A percentile compares a stretch with the other conserved stretches of the same genome.
phyloP scores from a whole-genome alignment of 208 protist genomes.

The Phytomonas francai region DNA sequence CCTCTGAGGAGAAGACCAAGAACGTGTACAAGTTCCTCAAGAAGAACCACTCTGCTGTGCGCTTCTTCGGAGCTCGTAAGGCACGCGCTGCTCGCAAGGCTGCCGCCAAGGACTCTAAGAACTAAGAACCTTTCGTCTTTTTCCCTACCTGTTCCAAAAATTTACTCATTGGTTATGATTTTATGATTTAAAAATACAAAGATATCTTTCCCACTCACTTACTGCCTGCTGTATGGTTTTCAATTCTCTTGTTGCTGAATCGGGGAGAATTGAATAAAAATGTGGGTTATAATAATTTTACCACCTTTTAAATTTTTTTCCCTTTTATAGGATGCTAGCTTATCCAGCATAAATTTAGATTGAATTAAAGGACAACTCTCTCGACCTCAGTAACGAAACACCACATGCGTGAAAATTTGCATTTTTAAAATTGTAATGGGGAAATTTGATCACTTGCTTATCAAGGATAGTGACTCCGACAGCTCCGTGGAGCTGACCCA shows the following conservation, averaged over 20 bases:
- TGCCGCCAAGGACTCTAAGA: slow-evolving; percentile 52
- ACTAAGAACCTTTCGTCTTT: neutral
- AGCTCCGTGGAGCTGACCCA: slow-evolving; percentile 20
- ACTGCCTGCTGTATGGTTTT: neutral
- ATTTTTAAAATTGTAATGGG: slow-evolving; percentile 12
- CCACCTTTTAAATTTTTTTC: slow-evolving; percentile 5
- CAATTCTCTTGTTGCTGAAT: neutral
- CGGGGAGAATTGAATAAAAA: neutral
- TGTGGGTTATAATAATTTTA: neutral
- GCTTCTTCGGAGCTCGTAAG: slow-evolving; percentile 86
- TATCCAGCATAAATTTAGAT: neutral
- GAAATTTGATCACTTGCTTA: slow-evolving; percentile 39
- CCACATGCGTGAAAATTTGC: neutral
- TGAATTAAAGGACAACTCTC: neutral
- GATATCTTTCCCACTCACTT: neutral
- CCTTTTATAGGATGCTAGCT: slow-evolving; percentile 2
- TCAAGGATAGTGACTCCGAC: slow-evolving; percentile 58
- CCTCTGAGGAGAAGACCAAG: slow-evolving; percentile 82
- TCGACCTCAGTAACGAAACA: neutral
- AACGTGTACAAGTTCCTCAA: slow-evolving; percentile 90
- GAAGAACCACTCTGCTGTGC: slow-evolving; percentile 86
- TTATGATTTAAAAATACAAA: neutral
- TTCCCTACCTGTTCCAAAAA: neutral
- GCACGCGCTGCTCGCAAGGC: slow-evolving; percentile 74
- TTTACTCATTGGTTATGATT: neutral